Percentiles rank a stretch among this genome's conserved stretches.
Conservation (phyloP, 2,329 filamentous ascomycete species). For the Balansia obtecta region DNA sequence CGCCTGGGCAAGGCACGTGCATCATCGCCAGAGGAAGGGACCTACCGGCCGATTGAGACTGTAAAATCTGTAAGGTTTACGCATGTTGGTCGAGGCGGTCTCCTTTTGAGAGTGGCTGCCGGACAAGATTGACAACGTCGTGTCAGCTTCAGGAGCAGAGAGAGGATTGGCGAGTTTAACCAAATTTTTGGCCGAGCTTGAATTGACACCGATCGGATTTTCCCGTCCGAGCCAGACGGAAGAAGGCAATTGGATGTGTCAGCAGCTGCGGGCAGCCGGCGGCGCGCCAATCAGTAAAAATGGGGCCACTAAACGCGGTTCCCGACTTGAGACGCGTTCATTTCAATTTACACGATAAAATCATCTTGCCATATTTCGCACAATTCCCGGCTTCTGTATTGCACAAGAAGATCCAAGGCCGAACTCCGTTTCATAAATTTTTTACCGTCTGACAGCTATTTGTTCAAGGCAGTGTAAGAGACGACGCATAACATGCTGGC, state of each 20-base stretch:
- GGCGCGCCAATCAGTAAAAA: conserved; percentile 4
- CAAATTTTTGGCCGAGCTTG: conserved; percentile 19
- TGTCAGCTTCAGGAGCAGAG: conserved; percentile 3
- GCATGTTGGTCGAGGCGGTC: conserved; percentile 30
- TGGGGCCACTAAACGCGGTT: conserved; percentile 17
- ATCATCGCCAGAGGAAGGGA: not conserved
- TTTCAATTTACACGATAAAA: not conserved
- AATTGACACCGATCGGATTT: conserved; percentile 17
- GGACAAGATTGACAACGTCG: conserved; percentile 4
- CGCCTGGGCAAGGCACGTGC: conserved; percentile 1
- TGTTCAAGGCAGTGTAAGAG: not conserved
- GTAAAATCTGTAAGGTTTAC: conserved; percentile 50
- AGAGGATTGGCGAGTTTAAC: conserved; percentile 6
- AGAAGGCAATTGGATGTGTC: conserved; percentile 3
- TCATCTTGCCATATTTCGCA: not conserved
- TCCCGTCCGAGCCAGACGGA: conserved; percentile 10
- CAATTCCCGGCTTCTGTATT: not conserved
- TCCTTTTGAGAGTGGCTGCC: conserved; percentile 7
- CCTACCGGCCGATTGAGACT: conserved; percentile 53
- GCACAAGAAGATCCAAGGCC: not conserved
- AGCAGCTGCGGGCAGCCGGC: conserved; percentile 11
- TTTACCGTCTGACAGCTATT: not conserved
- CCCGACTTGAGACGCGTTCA: conserved; percentile 3
- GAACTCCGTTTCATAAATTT: not conserved
- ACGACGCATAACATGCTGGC: conserved; percentile 35